Evolutionary conservation across 305 asterid genomes (phyloP), one percentile per base, ranked within the genome.

Genomic region (Salvia sclarea): DNA sequence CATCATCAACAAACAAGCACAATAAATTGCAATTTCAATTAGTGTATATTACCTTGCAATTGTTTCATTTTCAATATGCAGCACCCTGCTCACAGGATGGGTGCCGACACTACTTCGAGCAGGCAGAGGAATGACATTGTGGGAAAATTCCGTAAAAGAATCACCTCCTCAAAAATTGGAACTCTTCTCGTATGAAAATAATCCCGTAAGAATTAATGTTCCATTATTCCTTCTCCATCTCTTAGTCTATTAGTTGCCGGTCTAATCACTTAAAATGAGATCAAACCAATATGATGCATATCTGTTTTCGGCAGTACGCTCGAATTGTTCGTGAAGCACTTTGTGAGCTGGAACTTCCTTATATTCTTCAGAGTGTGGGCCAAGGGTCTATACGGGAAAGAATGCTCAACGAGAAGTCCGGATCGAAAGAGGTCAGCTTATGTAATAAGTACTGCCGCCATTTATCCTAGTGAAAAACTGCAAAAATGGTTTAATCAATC

Each of bases 321-420:
- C 84, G 95, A 65, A 83, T 90, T 74, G 95, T 90, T 24, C 89
- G 95, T 60, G 96, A 90, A 76, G 89, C 88, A 6, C 89, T 90
- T 61, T 85, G 95, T 57, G 96, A 90, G 67, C 58, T 85, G 79
- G 96, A 90, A 78, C 91, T 85, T 45, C 92, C 95, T n/a, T 87
- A 87, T 73, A 64, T 82, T 44, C 89, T 85, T 64, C 88, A 59
- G 48, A 90, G 82, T 68, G 91, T 84, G 43, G 96, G 93, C 37
- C 69, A 78, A 72, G 96, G 96, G 44, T 90, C 96, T 56, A 37
- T 20, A 38, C 81, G 85, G 52, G 76, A 70, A 69, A 66, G 77
- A 73, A 31, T 81, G 68, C 86, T 87, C 8, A 53, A 75, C 21
- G 76, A 88, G 76, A 66, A 73, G 67, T 85, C 92, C 17, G 95